Conservation (phyloP, 257 asterid genomes). For the Gentiana dahurica region DNA sequence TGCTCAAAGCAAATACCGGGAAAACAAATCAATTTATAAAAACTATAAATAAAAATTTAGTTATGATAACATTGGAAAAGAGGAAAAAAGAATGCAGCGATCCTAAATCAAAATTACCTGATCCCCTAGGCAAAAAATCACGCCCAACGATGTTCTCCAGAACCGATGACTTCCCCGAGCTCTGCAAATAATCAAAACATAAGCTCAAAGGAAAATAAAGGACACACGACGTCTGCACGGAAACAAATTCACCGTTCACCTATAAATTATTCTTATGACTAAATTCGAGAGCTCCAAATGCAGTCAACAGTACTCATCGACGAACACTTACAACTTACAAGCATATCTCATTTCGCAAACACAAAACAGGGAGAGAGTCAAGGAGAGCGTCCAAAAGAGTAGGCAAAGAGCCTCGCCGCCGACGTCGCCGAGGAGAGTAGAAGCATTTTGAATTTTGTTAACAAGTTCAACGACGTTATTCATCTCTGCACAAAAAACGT, state of each 20-base stretch:
- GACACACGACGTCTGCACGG: background rate
- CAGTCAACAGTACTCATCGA: background rate
- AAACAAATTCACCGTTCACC: background rate
- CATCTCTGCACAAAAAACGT: slow-evolving; percentile 7
- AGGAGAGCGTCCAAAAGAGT: slow-evolving; percentile 44
- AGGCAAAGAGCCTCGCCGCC: slow-evolving; percentile 26
- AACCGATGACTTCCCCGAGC: slow-evolving; percentile 41
- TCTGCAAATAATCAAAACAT: slow-evolving; percentile 13
- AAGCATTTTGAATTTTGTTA: slow-evolving; percentile 26
- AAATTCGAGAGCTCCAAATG: background rate
- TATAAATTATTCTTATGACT: background rate
- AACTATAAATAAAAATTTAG: no score
- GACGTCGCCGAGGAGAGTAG: slow-evolving; percentile 27
- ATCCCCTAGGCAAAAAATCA: slow-evolving; percentile 41
- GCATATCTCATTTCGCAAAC: background rate
- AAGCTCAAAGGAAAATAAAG: background rate
- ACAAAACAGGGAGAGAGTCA: background rate
- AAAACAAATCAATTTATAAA: no score
- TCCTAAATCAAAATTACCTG: slow-evolving; percentile 14
- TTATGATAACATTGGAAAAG: no score
- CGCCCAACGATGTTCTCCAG: slow-evolving; percentile 39
- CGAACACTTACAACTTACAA: background rate
- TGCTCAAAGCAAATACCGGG: no score
- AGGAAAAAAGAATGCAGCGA: background rate
- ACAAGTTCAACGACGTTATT: slow-evolving; percentile 27